Evolutionary conservation across 805 yeast genomes (phyloP), one percentile per base, ranked within the genome.

Genomic region (Candida namnaoensis): DNA sequence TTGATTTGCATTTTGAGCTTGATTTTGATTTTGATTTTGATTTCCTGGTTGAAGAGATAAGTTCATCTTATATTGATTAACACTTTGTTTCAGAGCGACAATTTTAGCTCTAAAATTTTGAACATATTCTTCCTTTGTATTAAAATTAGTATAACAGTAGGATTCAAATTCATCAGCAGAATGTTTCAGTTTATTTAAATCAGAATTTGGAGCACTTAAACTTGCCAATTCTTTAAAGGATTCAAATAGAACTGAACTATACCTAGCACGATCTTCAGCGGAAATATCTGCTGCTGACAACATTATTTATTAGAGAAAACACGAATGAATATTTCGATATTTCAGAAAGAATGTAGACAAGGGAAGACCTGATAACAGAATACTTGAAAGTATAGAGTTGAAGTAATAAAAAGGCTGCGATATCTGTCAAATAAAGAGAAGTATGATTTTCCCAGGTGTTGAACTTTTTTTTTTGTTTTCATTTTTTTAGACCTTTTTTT

Each of bases 161-260:
- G 78, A 74, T 55, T 83, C 93, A 49, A 80, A 82, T 52, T 82
- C 86, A 50, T 78, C 82, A 5, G 88, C 88, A 50, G 78, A 66
- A 4, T 69, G 60, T 50, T 70, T 72, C 50, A 74, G 62, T 49
- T 68, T 72, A 39, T 62, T 66, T 24, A 63, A 51, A 34, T 67
- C 69, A 9, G 52, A 41, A 26, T 32, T 47, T 4, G 57, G 44
- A 5, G 47, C 38, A 30, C n/a, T 30, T 13, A 30, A 8, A 7
- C 41, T 14, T 0, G 58, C 48, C 19, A 53, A 40, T 35, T 56
- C 60, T 32, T 50, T 50, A 32, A 54, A 41, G 2, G 54, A 45
- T 39, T 30, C 33, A 30, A 30, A 30, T 7, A 30, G 33, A 13
- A 30, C n/a, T 9, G 33, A 8, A 13, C n/a, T 30, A 13, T 30